phyloP scores from a whole-genome alignment of 345 rosid species.

The Barbarea vulgaris region DNA sequence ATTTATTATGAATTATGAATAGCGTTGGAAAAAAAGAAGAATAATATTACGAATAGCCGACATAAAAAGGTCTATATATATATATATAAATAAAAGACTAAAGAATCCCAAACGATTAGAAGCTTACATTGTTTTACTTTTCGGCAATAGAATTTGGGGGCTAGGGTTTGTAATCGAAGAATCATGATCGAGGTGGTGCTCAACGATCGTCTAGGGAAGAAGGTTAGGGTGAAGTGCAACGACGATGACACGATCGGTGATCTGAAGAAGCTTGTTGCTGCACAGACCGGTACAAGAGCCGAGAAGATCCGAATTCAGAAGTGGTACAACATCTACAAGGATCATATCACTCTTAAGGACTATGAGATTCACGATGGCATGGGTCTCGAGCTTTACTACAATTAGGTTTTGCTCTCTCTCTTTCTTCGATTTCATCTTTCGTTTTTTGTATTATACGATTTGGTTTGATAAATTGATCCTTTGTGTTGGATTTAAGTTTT shows the following conservation, averaged over 20 bases:
- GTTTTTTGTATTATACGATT: neutral
- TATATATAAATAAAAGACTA: neutral
- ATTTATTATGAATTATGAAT: too few relatives aligned
- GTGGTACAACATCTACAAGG: slow-evolving; percentile 69
- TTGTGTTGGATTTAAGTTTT: neutral
- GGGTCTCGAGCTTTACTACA: slow-evolving; percentile 83
- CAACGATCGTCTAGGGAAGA: slow-evolving; percentile 76
- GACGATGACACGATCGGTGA: slow-evolving; percentile 82
- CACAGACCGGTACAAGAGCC: slow-evolving; percentile 60
- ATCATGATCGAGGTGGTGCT: slow-evolving; percentile 79
- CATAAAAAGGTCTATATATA: too few relatives aligned
- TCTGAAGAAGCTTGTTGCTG: slow-evolving; percentile 81
- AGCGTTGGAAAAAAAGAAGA: too few relatives aligned
- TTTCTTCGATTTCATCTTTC: neutral
- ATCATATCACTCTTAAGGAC: slow-evolving; percentile 76
- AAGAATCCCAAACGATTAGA: neutral
- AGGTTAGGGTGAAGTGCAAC: slow-evolving; percentile 82
- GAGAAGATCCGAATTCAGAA: slow-evolving; percentile 52
- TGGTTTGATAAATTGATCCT: neutral
- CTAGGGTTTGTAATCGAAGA: slow-evolving; percentile 20
- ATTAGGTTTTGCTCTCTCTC: slow-evolving; percentile 37
- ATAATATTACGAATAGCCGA: too few relatives aligned
- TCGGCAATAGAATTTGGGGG: neutral
- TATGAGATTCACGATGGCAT: slow-evolving; percentile 81
- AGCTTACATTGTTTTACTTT: neutral